A percentile compares a stretch with the other conserved stretches of the same genome.
Evolutionary conservation across 2,329 filamentous ascomycete species (phyloP).

Genomic region (Ceratocystis variospora): DNA sequence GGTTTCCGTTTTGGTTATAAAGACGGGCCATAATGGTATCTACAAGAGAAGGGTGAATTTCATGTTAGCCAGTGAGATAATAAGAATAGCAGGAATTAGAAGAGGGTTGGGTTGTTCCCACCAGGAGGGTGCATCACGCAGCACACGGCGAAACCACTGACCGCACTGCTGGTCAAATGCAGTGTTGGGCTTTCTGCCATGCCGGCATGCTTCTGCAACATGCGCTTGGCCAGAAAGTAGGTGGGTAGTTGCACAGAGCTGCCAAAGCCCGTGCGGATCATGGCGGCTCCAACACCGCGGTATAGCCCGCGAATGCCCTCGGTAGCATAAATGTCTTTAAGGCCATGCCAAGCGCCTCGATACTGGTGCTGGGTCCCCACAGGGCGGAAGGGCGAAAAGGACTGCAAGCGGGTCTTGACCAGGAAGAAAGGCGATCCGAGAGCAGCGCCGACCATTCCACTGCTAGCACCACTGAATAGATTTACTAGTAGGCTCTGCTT

Average conservation of each 20-base stretch:
- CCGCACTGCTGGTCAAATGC: slow-evolving; percentile 77
- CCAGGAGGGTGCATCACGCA: slow-evolving; percentile 95
- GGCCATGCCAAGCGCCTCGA: slow-evolving; percentile 68
- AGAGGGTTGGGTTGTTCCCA: slow-evolving; percentile 29
- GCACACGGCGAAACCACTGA: slow-evolving; percentile 91
- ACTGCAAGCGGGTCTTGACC: slow-evolving; percentile 91
- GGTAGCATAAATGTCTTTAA: slow-evolving; percentile 59
- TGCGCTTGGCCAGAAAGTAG: slow-evolving; percentile 92
- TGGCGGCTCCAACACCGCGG: slow-evolving; percentile 78
- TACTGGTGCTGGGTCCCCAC: slow-evolving; percentile 97
- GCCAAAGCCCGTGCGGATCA: slow-evolving; percentile 91
- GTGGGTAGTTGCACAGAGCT: slow-evolving; percentile 93
- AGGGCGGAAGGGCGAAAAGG: slow-evolving; percentile 79
- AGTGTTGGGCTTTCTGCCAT: slow-evolving; percentile 84
- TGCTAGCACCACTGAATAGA: slow-evolving; percentile 80
- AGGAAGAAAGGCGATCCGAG: slow-evolving; percentile 94
- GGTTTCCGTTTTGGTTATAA: slow-evolving; percentile 96
- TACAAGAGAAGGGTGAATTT: slow-evolving; percentile 11
- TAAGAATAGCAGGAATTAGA: neutral
- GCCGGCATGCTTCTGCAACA: slow-evolving; percentile 64
- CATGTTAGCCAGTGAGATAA: neutral
- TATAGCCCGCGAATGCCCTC: slow-evolving; percentile 78
- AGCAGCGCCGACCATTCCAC: slow-evolving; percentile 82
- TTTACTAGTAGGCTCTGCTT: slow-evolving; percentile 81
- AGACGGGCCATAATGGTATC: slow-evolving; percentile 98